Evolutionary conservation across 768 basidiomycete species (phyloP).

Genomic region (Astraeus odoratus): DNA sequence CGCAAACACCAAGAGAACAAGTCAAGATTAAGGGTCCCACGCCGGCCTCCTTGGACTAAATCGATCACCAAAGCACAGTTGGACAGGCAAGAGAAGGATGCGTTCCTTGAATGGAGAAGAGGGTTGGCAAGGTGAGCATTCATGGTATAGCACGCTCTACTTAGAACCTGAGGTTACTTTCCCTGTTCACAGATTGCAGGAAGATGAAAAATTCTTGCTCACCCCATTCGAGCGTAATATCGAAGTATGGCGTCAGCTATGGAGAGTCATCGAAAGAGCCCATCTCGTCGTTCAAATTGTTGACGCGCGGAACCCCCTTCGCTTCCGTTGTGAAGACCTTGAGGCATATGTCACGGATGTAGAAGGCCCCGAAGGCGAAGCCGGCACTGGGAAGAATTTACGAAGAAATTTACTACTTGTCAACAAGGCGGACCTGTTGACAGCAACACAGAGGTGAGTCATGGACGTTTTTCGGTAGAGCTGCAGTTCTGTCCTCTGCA

Average conservation of each 20-base stretch:
- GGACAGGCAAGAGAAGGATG: conserved; percentile 82
- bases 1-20: conserved; percentile 70
- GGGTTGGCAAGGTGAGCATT: conserved; percentile 78
- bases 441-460: conserved; percentile 71
- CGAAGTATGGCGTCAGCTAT: conserved; percentile 97
- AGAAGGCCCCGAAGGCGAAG: conserved; percentile 75
- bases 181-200: conserved; percentile 58
- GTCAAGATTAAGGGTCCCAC: conserved; percentile 74
- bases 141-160: background rate
- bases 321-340: conserved; percentile 89
- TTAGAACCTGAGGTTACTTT: background rate
- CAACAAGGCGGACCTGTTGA: conserved; percentile 94
- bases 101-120: conserved; percentile 91
- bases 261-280: conserved; percentile 94
- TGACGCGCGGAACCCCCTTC: conserved; percentile 90
- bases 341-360: conserved; percentile 82
- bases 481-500: background rate
- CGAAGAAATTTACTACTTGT: conserved; percentile 78
- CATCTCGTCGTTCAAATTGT: conserved; percentile 94
- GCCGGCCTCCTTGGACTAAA: conserved; percentile 86
- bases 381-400: conserved; percentile 65
- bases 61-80: conserved; percentile 69
- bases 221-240: conserved; percentile 97
- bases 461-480: background rate
- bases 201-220: conserved; percentile 78